Percentiles rank a stretch among this genome's conserved stretches.
These are phyloP conservation scores for Phytophthora capsici DNA, from an alignment of 352 stramenopile species.

Conservation along the genomic window DNA sequence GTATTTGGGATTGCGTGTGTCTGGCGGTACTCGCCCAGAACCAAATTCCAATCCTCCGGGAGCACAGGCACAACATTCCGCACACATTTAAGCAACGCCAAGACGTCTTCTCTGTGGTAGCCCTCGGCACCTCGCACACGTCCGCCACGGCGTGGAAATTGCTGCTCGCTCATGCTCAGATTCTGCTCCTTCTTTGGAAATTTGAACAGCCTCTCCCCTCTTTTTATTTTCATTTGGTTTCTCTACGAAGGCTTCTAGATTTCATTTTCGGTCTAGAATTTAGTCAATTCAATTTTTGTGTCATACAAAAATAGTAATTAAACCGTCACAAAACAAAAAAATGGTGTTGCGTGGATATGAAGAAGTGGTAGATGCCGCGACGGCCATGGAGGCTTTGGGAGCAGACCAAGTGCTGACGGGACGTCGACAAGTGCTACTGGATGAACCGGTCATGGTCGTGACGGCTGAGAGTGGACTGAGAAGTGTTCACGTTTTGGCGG, in stretches of 20 bases:
- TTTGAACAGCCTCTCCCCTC: not conserved
- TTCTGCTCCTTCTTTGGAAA: not conserved
- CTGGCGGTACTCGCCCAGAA: conserved; percentile 34
- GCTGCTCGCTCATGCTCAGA: conserved; percentile 20
- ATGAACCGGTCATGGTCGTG: conserved; percentile 31
- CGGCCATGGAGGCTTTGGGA: conserved; percentile 18
- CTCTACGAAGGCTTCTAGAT: not conserved
- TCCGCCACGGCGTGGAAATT: conserved; percentile 31
- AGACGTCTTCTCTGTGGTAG: conserved; percentile 39
- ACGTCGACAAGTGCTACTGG: conserved; percentile 8
- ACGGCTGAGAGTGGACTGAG: conserved; percentile 11
- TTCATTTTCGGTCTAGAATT: not conserved
- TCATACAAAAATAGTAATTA: no score
- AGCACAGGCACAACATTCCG: conserved; percentile 22
- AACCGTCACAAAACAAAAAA: conserved; percentile 7
- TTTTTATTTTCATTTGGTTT: not conserved
- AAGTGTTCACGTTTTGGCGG: conserved; percentile 31
- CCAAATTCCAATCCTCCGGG: conserved; percentile 33
- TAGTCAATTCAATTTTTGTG: no score
- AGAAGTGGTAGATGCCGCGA: conserved; percentile 7
- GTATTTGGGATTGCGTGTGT: conserved; percentile 34
- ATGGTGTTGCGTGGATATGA: conserved; percentile 32
- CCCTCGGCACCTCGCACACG: conserved; percentile 38
- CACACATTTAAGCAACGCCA: conserved; percentile 26
- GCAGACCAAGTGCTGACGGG: conserved; percentile 5